Percentiles rank a stretch among this genome's conserved stretches.
Conservation (phyloP, 179 eudicot species). For the Sideroxylon spinosum region DNA sequence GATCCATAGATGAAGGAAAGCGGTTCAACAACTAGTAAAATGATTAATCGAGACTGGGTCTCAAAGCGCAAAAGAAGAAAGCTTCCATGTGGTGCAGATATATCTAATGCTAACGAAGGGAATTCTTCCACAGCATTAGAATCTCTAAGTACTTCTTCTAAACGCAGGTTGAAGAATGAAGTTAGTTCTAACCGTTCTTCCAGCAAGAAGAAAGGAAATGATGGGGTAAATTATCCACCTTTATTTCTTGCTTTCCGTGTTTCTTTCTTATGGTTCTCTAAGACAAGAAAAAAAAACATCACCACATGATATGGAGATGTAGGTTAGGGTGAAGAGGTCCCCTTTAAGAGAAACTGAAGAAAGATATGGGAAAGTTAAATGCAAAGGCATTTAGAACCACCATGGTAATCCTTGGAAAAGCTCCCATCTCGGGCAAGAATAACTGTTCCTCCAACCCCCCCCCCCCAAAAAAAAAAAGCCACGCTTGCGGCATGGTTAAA, state of each 20-base stretch:
- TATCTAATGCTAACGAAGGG: slow-evolving; percentile 37
- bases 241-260: neutral
- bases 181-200: slow-evolving; percentile 26
- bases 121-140: slow-evolving; percentile 31
- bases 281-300: neutral
- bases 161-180: slow-evolving; percentile 35
- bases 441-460: neutral
- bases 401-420: neutral
- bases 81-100: slow-evolving; percentile 42
- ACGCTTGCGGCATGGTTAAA: neutral
- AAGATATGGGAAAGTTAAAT: neutral
- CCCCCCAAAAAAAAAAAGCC: neutral
- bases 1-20: slow-evolving; percentile 55
- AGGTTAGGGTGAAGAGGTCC: neutral
- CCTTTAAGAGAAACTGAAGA: neutral
- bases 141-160: slow-evolving; percentile 33
- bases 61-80: slow-evolving; percentile 76
- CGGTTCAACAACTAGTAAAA: slow-evolving; percentile 39
- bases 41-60: slow-evolving; percentile 82
- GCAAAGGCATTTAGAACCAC: neutral
- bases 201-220: slow-evolving; percentile 69
- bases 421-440: neutral
- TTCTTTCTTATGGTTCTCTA: neutral
- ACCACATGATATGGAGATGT: neutral
- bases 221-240: slow-evolving; percentile 51